Evolutionary conservation across 345 rosid genomes (phyloP).

Genomic region (Kandelia obovata): DNA sequence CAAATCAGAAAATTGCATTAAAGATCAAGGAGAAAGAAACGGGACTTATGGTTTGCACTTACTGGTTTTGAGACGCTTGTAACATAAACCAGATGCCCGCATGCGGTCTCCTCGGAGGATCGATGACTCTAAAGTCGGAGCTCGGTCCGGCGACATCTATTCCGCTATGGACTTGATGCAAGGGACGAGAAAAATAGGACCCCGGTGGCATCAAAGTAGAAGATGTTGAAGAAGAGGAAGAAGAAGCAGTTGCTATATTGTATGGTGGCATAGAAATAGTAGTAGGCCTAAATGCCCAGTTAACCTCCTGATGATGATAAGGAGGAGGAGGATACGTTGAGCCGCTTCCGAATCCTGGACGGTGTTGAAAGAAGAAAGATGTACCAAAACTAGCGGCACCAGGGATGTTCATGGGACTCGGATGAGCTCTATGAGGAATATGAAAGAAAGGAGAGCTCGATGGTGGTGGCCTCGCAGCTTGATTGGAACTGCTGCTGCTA

Average conservation of each 20-base stretch:
- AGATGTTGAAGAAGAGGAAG: conserved; percentile 27
- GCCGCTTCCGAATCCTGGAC: conserved; percentile 37
- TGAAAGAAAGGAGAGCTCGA: conserved; percentile 32
- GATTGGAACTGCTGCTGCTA: conserved; percentile 20
- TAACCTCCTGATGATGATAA: conserved; percentile 50
- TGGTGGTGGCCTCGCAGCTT: conserved; percentile 14
- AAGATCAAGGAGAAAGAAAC: not conserved
- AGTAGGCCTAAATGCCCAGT: conserved; percentile 63
- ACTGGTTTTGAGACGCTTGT: conserved; percentile 92
- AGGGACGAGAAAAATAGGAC: conserved; percentile 53
- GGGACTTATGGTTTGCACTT: conserved; percentile 33
- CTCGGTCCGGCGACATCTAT: conserved; percentile 58
- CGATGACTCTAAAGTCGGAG: conserved; percentile 63
- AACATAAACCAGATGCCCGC: conserved; percentile 96
- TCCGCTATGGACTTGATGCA: conserved; percentile 42
- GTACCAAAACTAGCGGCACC: conserved; percentile 19
- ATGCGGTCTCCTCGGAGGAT: conserved; percentile 76
- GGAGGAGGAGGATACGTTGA: conserved; percentile 41
- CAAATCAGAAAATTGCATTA: not conserved
- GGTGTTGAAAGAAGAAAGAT: conserved; percentile 43
- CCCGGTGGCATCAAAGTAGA: conserved; percentile 56
- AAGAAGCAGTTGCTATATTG: conserved; percentile 34
- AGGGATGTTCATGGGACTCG: conserved; percentile 16
- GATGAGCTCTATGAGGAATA: conserved; percentile 36
- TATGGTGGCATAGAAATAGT: conserved; percentile 12